Base-by-base conservation (phyloP, 352 stramenopile genomes). In the Phytophthora multivora region DNA sequence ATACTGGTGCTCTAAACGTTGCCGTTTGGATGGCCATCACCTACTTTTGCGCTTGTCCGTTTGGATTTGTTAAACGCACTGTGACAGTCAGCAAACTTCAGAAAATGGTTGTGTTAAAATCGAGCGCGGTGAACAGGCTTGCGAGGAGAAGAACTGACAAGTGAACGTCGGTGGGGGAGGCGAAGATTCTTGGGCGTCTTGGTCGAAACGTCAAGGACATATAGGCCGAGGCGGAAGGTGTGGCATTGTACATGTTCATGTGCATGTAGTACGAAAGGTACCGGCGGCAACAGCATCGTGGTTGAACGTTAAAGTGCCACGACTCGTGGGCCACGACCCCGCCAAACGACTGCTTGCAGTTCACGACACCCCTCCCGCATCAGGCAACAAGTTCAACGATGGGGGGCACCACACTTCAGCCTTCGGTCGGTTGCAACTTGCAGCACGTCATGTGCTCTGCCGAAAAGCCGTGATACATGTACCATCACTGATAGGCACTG, bases 311-410 rank as follows among this genome's bases (percentile, higher is more conserved):
- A 33, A 43, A 33, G 28, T 33, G 28, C 28, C 28, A 33, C 28
- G 28, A 33, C 8, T 33, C 28, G 28, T 33, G 28, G 28, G 2
- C 28, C 35, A 62, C 19, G 52, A 60, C 41, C 11, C 18, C 5
- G 36, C 38, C 31, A 4, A 57, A 48, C 63, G 39, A 65, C 57
- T 63, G 45, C 51, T 67, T 59, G 57, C 63, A 63, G 51, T 63
- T 58, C 46, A 38, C 36, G 16, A 21, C 40, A 39, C 62, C 56
- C 56, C 50, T 71, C 63, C 38, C 42, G 43, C 40, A 50, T 68
- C 51, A 51, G 42, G 13, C 42, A 11, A 21, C 33, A 71, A 63
- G 63, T 64, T 64, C 58, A 72, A 72, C 51, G 63, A 72, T 68
- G 58, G 58, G 63, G 45, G 18, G 60, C 45, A 69, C 60, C 21